Evolutionary conservation across 2,329 filamentous ascomycete genomes (phyloP), one percentile per base, ranked within the genome.

Genomic region (Helotiales sp.): DNA sequence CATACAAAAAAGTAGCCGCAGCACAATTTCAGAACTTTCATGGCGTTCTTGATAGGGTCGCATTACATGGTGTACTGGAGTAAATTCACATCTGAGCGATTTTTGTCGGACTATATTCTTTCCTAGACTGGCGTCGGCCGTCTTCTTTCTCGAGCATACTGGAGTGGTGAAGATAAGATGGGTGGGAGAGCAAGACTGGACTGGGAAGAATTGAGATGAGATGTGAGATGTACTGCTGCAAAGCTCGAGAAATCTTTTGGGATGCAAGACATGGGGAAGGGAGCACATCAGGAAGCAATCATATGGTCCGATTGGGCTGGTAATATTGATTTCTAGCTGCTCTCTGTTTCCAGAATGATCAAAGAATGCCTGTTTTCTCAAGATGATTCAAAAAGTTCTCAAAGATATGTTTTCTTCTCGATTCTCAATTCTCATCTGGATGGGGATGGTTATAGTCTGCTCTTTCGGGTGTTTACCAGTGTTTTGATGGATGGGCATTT

Each of bases 21-120:
- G 62, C 66, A 68, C 55, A 67, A 58, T 63, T 62, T 66, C 60
- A 61, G 42, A 44, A 56, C 55, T 68, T 67, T 50, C 51, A 62
- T 58, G 69, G 66, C 66, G 66, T 70, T 68, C 69, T 67, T 52
- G 59, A 51, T 64, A 64, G 62, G 66, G 65, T 63, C 62, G 66
- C 69, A 71, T 71, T 65, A 65, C 57, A 63, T 52, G 69, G 69
- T 69, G 69, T 71, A 67, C 59, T 47, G 69, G 69, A 67, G 69
- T 71, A 55, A 59, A 55, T 64, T 66, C 61, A 66, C 61, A 70
- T 70, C 63, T 70, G 66, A 70, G 69, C 69, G 69, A 70, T 69
- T 71, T 46, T 69, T 60, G 62, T 68, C 63, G 49, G 63, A 63
- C 61, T 64, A 67, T 64, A 62, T 67, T 64, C 57, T 65, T 69